A percentile compares a stretch with the other conserved stretches of the same genome.
Evolutionary conservation across 345 rosid species (phyloP).

Genomic region (Firmiana major): DNA sequence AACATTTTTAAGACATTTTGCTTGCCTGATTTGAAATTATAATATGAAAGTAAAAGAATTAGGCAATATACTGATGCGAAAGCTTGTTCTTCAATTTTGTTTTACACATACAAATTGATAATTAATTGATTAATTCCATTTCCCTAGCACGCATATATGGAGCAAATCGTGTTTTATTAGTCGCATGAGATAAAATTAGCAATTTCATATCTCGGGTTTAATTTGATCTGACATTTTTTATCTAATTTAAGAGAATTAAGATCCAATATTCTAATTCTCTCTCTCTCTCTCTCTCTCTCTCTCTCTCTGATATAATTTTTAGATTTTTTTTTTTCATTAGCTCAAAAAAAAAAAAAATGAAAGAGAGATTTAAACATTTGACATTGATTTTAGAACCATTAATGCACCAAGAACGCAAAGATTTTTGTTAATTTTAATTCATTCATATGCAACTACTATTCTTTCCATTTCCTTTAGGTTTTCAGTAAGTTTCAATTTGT

Average conservation of each 20-base stretch:
- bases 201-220: not conserved
- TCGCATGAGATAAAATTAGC: no score
- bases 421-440: no score
- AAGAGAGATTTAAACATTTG: not conserved
- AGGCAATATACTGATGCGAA: not conserved
- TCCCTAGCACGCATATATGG: no score
- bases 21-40: not conserved
- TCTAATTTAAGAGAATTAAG: not conserved
- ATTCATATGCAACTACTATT: no score
- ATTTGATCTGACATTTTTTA: not conserved
- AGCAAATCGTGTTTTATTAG: no score
- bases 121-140: not conserved
- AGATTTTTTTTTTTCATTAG: no score
- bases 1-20: not conserved
- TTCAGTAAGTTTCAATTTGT: not conserved
- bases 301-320: no score
- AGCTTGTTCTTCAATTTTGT: not conserved
- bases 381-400: constrained; percentile 2
- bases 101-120: not conserved
- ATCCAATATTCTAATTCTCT: not conserved
- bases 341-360: not conserved
- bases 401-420: not conserved
- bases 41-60: not conserved
- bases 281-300: no score
- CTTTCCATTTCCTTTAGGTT: constrained; percentile 2